Base-by-base conservation (phyloP, 148 eudicot genomes). In the Gaultheria prostrata region DNA sequence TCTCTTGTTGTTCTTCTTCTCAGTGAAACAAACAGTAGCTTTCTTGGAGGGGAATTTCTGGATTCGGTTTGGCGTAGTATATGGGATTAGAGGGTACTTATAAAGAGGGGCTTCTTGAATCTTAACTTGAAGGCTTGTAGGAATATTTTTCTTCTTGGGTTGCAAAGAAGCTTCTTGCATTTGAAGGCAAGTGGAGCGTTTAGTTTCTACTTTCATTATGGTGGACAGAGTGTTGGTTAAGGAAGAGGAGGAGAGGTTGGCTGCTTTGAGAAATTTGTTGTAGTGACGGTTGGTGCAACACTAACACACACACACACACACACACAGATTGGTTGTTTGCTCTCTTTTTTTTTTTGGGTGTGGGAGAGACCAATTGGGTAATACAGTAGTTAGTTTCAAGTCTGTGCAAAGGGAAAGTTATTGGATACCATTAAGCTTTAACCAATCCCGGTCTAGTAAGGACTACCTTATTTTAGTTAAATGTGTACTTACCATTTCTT, bases 131-230 rank as follows among this genome's bases (percentile, higher is more conserved):
- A 86, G 76, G 87, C 77, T 33, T 85, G 83, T 10, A 4, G 72
- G 2, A 89, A 45, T 39, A 92, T 32, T 57, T 87, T 90, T 77
- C 88, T 85, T 87, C 91, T 92, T 26, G 98, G 95, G 51, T 85
- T 88, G 53, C 87, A 43, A 61, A 92, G 88, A 88, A 85, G 91
- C 90, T 88, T 94, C 91, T 88, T 94, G 89, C 85, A 86, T 85
- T 89, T 92, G 91, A 92, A 92, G 91, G 86, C 72, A 87, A 71
- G 74, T 81, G 85, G 82, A 56, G 84, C 82, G 85, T 87, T 90
- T 76, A 84, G 63, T 67, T 75, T 85, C 89, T 39, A 39, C 43
- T 39, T 39, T 5, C 43, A 83, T 67, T 85, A 79, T 56, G 43
- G 61, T 12, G 46, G 59, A 20, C 13, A 30, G 83, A 83, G 75